Evolutionary conservation across 371 early-diverging fungal species (phyloP).

Genomic region (Mortierella sp.): DNA sequence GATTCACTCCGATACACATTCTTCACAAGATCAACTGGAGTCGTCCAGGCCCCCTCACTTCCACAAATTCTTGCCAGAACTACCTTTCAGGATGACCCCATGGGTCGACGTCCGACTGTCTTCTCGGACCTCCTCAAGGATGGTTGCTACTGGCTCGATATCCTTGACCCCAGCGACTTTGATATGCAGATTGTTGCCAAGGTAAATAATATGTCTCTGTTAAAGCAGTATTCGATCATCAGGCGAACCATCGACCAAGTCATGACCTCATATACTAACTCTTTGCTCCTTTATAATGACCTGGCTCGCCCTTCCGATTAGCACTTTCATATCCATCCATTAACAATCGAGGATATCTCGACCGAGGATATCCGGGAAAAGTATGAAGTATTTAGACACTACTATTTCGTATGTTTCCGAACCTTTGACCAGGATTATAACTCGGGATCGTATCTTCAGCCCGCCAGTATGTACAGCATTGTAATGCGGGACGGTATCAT

Average conservation of each 20-base stretch:
- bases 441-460: constrained; percentile 70
- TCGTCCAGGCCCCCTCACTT: constrained; percentile 34
- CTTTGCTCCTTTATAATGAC: neutral
- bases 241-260: neutral
- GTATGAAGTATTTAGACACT: constrained; percentile 86
- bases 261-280: too few species aligned
- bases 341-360: constrained; percentile 90
- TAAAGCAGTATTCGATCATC: neutral
- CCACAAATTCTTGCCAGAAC: constrained; percentile 20
- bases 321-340: constrained; percentile 80
- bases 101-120: constrained; percentile 10
- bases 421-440: constrained; percentile 71
- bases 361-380: constrained; percentile 91
- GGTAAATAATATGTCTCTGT: constrained; percentile 31
- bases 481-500: constrained; percentile 79
- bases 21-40: constrained; percentile 24
- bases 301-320: neutral
- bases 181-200: constrained; percentile 76
- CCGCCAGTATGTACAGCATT: constrained; percentile 81
- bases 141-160: constrained; percentile 88
- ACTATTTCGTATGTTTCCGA: constrained; percentile 88
- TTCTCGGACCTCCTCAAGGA: constrained; percentile 49
- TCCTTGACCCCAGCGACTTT: constrained; percentile 74
- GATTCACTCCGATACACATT: constrained; percentile 41
- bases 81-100: constrained; percentile 7